phyloP scores from a whole-genome alignment of 2,329 filamentous ascomycete genomes.

The Colletotrichum caudatum region DNA sequence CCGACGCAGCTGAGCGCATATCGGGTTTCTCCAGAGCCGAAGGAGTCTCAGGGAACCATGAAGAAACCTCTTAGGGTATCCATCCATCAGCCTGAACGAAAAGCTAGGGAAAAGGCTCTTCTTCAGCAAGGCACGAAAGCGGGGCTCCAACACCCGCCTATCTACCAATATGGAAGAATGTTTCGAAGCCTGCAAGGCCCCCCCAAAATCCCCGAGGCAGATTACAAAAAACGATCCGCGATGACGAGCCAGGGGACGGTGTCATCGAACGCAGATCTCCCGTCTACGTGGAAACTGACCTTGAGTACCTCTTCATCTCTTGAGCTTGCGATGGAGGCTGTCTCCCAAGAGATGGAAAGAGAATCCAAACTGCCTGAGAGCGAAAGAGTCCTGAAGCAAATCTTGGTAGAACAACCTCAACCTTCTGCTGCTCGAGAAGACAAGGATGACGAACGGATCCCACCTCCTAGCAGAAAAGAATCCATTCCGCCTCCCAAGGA shows the following conservation, averaged over 20 bases:
- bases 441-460: background rate
- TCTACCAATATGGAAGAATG: conserved; percentile 19
- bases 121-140: background rate
- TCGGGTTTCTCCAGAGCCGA: background rate
- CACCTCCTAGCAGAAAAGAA: background rate
- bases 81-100: conserved; percentile 39
- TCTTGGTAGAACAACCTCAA: background rate
- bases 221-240: conserved; percentile 7
- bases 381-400: background rate
- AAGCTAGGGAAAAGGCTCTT: conserved; percentile 42
- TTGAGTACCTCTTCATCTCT: conserved; percentile 48
- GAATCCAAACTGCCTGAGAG: conserved; percentile 34
- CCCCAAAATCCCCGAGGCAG: background rate
- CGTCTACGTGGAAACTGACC: conserved; percentile 48
- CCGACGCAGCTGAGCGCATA: background rate
- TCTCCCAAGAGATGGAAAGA: conserved; percentile 46
- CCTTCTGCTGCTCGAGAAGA: background rate
- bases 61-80: conserved; percentile 28
- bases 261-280: conserved; percentile 44
- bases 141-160: conserved; percentile 2
- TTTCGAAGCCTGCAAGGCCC: conserved; percentile 11
- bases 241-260: background rate
- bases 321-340: conserved; percentile 49
- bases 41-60: background rate
- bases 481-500: background rate